Percentiles rank a stretch among this genome's conserved stretches.
Evolutionary conservation across 129 eudicot genomes (phyloP).

Genomic region (Solidago caesia): DNA sequence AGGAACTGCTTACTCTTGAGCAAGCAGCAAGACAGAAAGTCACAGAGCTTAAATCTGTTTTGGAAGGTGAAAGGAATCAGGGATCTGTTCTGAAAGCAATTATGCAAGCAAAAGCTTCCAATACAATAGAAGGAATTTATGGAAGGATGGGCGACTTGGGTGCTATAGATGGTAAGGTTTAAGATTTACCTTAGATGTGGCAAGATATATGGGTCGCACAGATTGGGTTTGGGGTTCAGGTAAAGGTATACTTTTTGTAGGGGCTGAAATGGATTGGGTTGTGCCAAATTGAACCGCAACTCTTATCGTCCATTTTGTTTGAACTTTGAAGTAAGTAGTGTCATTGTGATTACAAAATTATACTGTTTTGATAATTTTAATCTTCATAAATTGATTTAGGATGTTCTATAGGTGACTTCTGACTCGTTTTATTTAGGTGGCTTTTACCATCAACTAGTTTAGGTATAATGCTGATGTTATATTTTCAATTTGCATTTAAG

Average conservation of each 20-base stretch:
- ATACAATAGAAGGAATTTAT: constrained; percentile 75
- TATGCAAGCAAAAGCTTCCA: constrained; percentile 73
- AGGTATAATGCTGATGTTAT: no score
- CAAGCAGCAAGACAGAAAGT: constrained; percentile 87
- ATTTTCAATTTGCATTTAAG: no score
- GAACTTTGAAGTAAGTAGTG: no score
- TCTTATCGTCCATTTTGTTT: no score
- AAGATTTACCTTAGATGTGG: not conserved
- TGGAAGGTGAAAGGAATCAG: constrained; percentile 87
- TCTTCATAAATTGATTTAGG: no score
- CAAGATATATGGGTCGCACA: not conserved
- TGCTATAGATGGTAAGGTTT: constrained; percentile 69
- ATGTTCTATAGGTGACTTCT: no score
- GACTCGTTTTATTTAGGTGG: no score
- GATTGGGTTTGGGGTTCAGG: not conserved
- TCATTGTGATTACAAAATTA: no score
- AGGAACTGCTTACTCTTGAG: constrained; percentile 61
- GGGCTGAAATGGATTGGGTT: not conserved
- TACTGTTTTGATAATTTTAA: not conserved
- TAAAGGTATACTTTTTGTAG: no score
- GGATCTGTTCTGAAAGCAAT: constrained; percentile 85
- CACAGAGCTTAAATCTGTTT: constrained; percentile 64
- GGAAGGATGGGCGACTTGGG: constrained; percentile 97
- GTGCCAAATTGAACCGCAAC: not conserved
- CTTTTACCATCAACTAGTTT: no score